phyloP scores from a whole-genome alignment of 768 basidiomycete species.

The Strobilomyces confusus region DNA sequence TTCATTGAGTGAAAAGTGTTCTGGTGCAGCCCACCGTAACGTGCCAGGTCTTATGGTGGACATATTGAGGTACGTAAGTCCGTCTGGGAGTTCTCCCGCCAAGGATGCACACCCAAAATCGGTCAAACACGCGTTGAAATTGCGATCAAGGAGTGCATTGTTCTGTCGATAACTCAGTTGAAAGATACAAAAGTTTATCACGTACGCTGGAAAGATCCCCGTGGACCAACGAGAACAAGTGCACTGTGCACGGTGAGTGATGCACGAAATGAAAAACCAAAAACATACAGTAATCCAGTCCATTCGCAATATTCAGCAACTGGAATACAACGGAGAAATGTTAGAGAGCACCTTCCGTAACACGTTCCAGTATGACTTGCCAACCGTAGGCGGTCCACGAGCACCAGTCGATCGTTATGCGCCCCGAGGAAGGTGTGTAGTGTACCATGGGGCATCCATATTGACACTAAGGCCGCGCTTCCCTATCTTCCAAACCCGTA shows the following conservation, averaged over 20 bases:
- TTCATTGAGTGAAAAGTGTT: not conserved
- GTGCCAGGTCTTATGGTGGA: not conserved
- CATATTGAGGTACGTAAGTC: not conserved
- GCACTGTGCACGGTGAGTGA: not conserved
- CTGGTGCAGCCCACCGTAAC: constrained; percentile 6
- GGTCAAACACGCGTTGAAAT: constrained; percentile 2
- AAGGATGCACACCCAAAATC: too few species aligned
- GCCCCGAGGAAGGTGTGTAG: not conserved
- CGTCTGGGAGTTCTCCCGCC: constrained; percentile 2
- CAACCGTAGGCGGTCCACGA: not conserved
- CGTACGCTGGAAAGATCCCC: constrained; percentile 1
- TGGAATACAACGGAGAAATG: not conserved
- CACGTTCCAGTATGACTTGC: not conserved
- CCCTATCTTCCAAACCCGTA: too few species aligned
- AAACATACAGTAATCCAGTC: constrained; percentile 3
- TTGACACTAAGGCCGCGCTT: not conserved
- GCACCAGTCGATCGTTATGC: not conserved
- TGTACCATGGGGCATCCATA: constrained; percentile 4
- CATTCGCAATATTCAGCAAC: constrained; percentile 4
- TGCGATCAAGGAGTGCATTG: constrained; percentile 1
- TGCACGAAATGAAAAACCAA: not conserved
- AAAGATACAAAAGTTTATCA: not conserved
- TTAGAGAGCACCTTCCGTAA: not conserved
- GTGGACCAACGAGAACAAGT: constrained; percentile 2
- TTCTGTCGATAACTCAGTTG: not conserved